These are phyloP conservation scores for Candida michaelii DNA, from an alignment of 805 yeast species.

Conservation along the genomic window DNA sequence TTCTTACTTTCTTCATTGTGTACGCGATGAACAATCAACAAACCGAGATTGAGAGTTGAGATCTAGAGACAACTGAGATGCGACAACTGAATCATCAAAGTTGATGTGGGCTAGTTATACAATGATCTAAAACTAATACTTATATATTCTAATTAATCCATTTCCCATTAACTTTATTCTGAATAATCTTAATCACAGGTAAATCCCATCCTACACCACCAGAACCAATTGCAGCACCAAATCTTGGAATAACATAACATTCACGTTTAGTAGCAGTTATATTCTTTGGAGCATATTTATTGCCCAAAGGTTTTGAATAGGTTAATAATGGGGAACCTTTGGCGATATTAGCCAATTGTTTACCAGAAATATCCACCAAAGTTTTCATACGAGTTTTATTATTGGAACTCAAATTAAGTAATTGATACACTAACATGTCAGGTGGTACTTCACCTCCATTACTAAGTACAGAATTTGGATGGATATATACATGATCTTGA, in stretches of 20 bases:
- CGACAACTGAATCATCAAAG: too few species aligned
- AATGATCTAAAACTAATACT: too few species aligned
- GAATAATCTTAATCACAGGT: conserved; percentile 72
- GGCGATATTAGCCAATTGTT: conserved; percentile 76
- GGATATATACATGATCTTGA: conserved; percentile 64
- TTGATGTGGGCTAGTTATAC: too few species aligned
- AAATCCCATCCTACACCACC: conserved; percentile 93
- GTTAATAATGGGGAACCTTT: conserved; percentile 69
- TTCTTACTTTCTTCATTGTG: conserved; percentile 14
- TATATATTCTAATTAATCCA: too few species aligned
- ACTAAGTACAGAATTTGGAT: conserved; percentile 69
- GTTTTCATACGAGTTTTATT: conserved; percentile 67
- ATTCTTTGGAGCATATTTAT: conserved; percentile 80
- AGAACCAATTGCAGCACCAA: conserved; percentile 79
- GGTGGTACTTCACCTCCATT: conserved; percentile 72
- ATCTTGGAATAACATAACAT: conserved; percentile 87
- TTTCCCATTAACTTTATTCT: conserved; percentile 60
- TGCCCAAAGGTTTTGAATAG: conserved; percentile 89
- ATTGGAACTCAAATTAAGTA: conserved; percentile 57
- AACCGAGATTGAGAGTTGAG: too few species aligned
- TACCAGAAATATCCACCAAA: conserved; percentile 71
- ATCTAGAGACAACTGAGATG: too few species aligned
- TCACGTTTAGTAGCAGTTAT: conserved; percentile 68
- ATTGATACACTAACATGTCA: conserved; percentile 69
- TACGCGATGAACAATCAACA: neutral